Evolutionary conservation across 106 monocot species (phyloP), one percentile per base, ranked within the genome.

Genomic region (Iris macrosiphon): DNA sequence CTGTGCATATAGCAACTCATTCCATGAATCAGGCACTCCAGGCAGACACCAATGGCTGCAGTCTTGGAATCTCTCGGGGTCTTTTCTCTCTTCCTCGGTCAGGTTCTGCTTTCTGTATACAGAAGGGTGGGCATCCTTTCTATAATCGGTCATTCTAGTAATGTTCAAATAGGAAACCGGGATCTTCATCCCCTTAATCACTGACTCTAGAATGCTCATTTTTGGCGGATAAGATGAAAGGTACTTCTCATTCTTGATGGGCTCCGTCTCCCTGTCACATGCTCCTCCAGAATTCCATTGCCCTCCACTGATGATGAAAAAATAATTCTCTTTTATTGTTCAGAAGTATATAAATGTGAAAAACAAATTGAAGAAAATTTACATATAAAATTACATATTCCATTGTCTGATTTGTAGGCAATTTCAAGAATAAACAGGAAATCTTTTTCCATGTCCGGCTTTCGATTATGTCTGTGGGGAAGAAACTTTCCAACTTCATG

Each of bases 41-140:
- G 89, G 95, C 15, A 95, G 52, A 72, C 95, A 95, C 95, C 89
- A 95, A 55, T 95, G 95, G 61, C 95, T 95, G 69, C 95, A 95
- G 49, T 95, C 95, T 68, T 95, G 95, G 32, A 57, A 71, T 20
- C 52, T 43, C 1, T 75, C 67, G 1, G 73, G 76, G 4, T 66
- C 52, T 26, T 48, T 74, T 45, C 75, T 66, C 63, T 82, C 75
- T 12, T 63, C 76, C 24, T 81, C 82, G 0, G 71, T 70, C 22
- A 71, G 29, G 20, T 63, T 76, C 31, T 51, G 75, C 55, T 71
- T 82, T 46, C 85, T 62, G 27, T 95, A 95, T 10, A 95, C 61
- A 0, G 95, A 95, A 41, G 95, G 95, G 43, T 95, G 95, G 12
- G 67, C 95, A 38, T 95, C 95, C 60, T 95, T 95, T 40, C 95